Evolutionary conservation across 2,329 filamentous ascomycete genomes (phyloP), one percentile per base, ranked within the genome.

Genomic region (Colletotrichum destructivum): DNA sequence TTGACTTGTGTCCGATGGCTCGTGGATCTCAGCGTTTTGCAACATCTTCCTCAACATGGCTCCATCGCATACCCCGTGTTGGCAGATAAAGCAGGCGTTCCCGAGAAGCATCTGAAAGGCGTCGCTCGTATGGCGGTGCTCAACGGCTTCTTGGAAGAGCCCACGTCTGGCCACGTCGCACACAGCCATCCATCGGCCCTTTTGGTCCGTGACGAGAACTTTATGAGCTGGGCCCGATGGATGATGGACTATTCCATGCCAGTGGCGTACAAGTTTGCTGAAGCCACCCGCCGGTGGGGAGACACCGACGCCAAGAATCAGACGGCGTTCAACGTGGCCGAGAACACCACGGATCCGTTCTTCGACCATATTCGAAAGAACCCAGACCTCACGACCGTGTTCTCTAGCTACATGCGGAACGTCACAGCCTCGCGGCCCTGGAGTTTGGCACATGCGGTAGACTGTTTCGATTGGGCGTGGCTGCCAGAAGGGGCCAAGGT

Each of bases 101-200:
- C 77, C 1, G 69, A 74, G 16, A 62, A 66, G 16, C 74, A 74
- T 18, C 73, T 78, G 18, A 75, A 76, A 44, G 66, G 72, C 21
- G 74, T 82, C 8, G 66, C 77, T 4, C 80, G 83, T 2, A 83
- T 84, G 78, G 81, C 81, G 1, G 83, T 84, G 75, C 81, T 79
- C 1, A 75, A 74, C 47, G 73, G 75, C 0, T 66, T 85, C 5
- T 77, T 85, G 26, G 54, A 64, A 18, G 83, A 85, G 62, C 77
- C 64, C n/a, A 7, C 66, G 9, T 70, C 78, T 9, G 71, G 69
- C 15, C n/a, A 66, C 4, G 62, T 85, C 2, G 77, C 77, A 0
- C 84, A 85, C 59, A 80, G 72, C 8, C 66, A 75, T 0, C 69
- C 78, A 1, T 85, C 84, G 4, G 75, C 75, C 0, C 68, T 78